A percentile compares a stretch with the other conserved stretches of the same genome.
Evolutionary conservation across 495 filamentous ascomycete species (phyloP).

Genomic region (Cudoniella acicularis): DNA sequence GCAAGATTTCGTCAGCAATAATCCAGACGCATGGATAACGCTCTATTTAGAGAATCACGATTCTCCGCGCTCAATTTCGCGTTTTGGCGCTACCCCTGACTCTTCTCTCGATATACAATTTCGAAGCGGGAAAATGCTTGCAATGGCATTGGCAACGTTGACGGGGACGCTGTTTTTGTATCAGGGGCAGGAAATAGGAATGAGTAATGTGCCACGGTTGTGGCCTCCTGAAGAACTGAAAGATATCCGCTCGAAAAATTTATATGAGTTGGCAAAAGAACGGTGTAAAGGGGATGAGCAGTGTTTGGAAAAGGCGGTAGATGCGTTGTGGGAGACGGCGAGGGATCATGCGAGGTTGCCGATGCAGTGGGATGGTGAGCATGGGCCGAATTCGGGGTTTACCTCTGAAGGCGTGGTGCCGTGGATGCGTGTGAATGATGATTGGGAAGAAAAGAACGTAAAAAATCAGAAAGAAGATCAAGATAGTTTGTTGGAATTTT

Average conservation of each 20-base stretch:
- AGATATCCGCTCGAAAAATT: conserved; percentile 60
- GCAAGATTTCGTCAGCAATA: conserved; percentile 58
- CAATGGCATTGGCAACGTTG: conserved; percentile 49
- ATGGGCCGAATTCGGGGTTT: conserved; percentile 54
- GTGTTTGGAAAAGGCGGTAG: conserved; percentile 34
- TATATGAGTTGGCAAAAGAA: conserved; percentile 42
- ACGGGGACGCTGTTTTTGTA: conserved; percentile 63
- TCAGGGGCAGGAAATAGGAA: conserved; percentile 68
- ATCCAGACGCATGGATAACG: conserved; percentile 59
- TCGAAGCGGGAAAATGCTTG: conserved; percentile 57
- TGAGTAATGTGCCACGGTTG: conserved; percentile 52
- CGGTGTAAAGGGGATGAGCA: conserved; percentile 1
- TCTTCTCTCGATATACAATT: conserved; percentile 38
- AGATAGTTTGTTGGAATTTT: conserved; percentile 42
- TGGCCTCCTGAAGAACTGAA: conserved; percentile 63
- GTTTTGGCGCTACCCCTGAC: too few species aligned
- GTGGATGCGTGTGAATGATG: conserved; percentile 52
- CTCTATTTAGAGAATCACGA: conserved; percentile 66
- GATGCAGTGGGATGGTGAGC: conserved; percentile 56
- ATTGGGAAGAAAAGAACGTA: conserved; percentile 41
- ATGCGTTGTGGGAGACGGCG: conserved; percentile 42
- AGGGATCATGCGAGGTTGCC: conserved; percentile 61
- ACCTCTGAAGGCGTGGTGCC: conserved; percentile 29
- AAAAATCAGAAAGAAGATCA: conserved; percentile 35
- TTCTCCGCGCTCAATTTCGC: conserved; percentile 54